Base-by-base conservation (phyloP, 345 rosid genomes). In the Brassica carinata region DNA sequence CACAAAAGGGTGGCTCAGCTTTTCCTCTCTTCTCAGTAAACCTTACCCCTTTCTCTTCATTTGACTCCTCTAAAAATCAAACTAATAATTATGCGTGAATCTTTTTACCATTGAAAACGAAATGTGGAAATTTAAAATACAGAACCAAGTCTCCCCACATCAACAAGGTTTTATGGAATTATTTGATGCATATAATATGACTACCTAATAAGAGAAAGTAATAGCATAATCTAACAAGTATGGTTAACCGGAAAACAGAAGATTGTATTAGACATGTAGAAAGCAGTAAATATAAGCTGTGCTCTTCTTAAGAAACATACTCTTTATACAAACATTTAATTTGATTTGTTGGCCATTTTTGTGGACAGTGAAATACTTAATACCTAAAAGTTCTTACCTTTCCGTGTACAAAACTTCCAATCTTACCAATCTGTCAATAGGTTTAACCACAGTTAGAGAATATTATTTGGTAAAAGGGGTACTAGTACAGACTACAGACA, bases 1-100 rank as follows among this genome's bases (percentile, higher is more conserved):
- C 81, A 81, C 73, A 71, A 76, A 65, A 58, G 77, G 81, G 77
- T 71, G 59, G 64, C 18, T 76, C 84, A 81, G 81, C 77, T 76
- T 81, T 81, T 81, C 45, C 26, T 63, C 62, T 69, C 83, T 64
- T 64, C 67, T 14, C 67, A 64, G 14, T 71, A 3, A 70, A 81
- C 57, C 80, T 38, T 64, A 61, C 76, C 67, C 64, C 15, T 62
- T 80, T 70, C 58, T 75, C 33, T 80, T 30, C 31, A 27, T 80
- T 7, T 63, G 43, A 63, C 66, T 69, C 51, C 57, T 71, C 76
- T 63, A 19, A 77, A 64, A 1, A 67, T 66, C 69, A 79, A 77
- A 19, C 53, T 66, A 13, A 13, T 66, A 67, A 40, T 40, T 9
- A 40, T 58, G 13, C 18, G 11, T 70, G 8, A 2, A 26, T 19